Evolutionary conservation across 2,329 filamentous ascomycete species (phyloP), one percentile per base, ranked within the genome.

Genomic region (Zymoseptoria tritici): DNA sequence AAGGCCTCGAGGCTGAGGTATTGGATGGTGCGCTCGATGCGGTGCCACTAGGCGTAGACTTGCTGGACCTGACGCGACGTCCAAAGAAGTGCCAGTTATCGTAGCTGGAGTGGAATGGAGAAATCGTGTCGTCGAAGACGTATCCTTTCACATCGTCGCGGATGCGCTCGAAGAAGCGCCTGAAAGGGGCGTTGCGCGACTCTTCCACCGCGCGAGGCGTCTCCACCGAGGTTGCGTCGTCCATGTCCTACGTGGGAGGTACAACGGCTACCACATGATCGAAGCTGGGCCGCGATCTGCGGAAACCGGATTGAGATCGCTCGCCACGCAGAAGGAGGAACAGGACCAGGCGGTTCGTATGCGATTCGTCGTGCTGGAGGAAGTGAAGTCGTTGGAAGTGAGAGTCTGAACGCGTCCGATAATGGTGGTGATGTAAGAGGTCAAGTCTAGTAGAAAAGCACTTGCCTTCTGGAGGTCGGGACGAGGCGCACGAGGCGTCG

Each of bases 11-110:
- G 9, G 50, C 54, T 52, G 49, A 60, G 9, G 60, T 29, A 5
- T 71, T 57, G 87, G 88, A 62, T 4, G 60, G 61, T 9, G 60
- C 49, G 56, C 62, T 68, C 54, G 57, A 61, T 54, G 66, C 68
- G 64, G 62, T 58, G 13, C 54, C 55, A 80, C 55, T 52, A 21
- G 50, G 52, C n/a, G 55, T 36, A 29, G 55, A 46, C 19, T 57
- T 58, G 50, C 83, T 67, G 88, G 81, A 73, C 89, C 86, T 31
- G 53, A 59, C 62, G 21, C 62, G 63, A 13, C 60, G 62, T 29
- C 78, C 79, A 62, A 77, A 78, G 63, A 79, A 77, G 67, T 81
- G 78, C 91, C 92, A 97, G 78, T 92, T 91, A 73, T 95, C 91
- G 75, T 96, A 97, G 68, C 86, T 77, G 42, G 76, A 78, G 63